phyloP scores from a whole-genome alignment of 2,329 filamentous ascomycete species.

The Colletotrichum godetiae region DNA sequence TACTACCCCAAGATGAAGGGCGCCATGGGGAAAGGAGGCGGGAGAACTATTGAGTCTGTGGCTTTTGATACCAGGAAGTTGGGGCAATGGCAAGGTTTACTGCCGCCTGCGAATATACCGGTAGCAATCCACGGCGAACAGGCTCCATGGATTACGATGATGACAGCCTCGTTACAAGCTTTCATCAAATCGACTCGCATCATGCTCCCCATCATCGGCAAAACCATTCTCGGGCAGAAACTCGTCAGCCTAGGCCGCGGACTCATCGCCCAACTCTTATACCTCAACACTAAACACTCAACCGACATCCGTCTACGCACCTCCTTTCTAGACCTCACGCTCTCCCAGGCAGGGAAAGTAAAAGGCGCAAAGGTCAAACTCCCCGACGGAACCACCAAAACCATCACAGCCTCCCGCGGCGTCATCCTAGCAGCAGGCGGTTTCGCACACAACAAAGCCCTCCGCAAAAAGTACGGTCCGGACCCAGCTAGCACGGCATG shows the following conservation, averaged over 20 bases:
- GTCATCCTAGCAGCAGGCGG: constrained; percentile 49
- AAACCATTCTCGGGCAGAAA: constrained; percentile 33
- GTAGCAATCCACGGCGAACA: constrained; percentile 35
- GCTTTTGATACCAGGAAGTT: constrained; percentile 42
- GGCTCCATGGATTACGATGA: neutral
- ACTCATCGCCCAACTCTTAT: constrained; percentile 39
- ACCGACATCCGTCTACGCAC: constrained; percentile 24
- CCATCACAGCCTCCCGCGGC: constrained; percentile 41
- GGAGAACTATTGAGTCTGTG: constrained; percentile 42
- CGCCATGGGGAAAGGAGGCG: constrained; percentile 33
- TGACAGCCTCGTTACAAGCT: neutral
- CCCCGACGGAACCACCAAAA: constrained; percentile 38
- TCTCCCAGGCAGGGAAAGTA: constrained; percentile 38
- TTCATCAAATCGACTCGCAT: neutral
- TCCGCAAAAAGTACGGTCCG: constrained; percentile 42
- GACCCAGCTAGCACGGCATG: constrained; percentile 39
- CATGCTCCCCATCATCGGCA: constrained; percentile 15
- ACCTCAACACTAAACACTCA: constrained; percentile 34
- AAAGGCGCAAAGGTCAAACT: constrained; percentile 26
- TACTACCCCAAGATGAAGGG: constrained; percentile 44
- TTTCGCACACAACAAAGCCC: constrained; percentile 45
- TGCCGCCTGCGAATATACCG: constrained; percentile 32
- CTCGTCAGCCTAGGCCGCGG: constrained; percentile 40
- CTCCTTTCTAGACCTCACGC: constrained; percentile 30
- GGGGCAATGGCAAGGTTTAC: constrained; percentile 39